Evolutionary conservation across 1,284 basidiomycete genomes (phyloP).

Genomic region (Heterobasidion parviporum): DNA sequence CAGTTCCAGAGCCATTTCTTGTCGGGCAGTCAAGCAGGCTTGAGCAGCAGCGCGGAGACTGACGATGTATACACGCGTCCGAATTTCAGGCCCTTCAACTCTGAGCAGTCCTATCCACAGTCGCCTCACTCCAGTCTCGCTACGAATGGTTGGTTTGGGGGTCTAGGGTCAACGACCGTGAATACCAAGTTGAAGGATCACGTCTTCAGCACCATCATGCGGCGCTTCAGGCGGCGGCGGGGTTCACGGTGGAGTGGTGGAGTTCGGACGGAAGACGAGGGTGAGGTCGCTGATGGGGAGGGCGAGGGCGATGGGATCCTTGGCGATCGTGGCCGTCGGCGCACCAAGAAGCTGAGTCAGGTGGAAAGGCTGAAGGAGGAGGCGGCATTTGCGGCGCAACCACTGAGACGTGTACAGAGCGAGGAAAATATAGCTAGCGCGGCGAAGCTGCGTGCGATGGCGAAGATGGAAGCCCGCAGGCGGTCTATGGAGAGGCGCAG

Average conservation of each 20-base stretch:
- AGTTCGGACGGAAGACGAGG: slow-evolving; percentile 31
- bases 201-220: slow-evolving; percentile 82
- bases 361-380: slow-evolving; percentile 30
- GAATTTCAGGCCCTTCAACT: slow-evolving; percentile 27
- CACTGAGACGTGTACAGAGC: slow-evolving; percentile 55
- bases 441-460: slow-evolving; percentile 19
- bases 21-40: neutral
- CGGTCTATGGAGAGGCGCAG: slow-evolving; percentile 6
- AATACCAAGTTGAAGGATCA: slow-evolving; percentile 92
- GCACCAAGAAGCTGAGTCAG: slow-evolving; percentile 25
- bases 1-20: slow-evolving; percentile 4
- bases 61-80: slow-evolving; percentile 24
- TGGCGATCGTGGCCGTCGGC: slow-evolving; percentile 17
- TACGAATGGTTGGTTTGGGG: slow-evolving; percentile 54
- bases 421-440: slow-evolving; percentile 38
- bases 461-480: neutral
- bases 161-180: slow-evolving; percentile 85
- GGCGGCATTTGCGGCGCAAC: slow-evolving; percentile 14
- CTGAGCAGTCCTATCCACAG: slow-evolving; percentile 21
- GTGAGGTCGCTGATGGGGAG: slow-evolving; percentile 33
- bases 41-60: slow-evolving; percentile 19
- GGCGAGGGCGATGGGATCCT: slow-evolving; percentile 3
- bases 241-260: slow-evolving; percentile 29
- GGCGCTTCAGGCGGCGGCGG: slow-evolving; percentile 52
- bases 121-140: slow-evolving; percentile 12